phyloP scores from a whole-genome alignment of 2,329 filamentous ascomycete species.

The Penicillium polonicum region DNA sequence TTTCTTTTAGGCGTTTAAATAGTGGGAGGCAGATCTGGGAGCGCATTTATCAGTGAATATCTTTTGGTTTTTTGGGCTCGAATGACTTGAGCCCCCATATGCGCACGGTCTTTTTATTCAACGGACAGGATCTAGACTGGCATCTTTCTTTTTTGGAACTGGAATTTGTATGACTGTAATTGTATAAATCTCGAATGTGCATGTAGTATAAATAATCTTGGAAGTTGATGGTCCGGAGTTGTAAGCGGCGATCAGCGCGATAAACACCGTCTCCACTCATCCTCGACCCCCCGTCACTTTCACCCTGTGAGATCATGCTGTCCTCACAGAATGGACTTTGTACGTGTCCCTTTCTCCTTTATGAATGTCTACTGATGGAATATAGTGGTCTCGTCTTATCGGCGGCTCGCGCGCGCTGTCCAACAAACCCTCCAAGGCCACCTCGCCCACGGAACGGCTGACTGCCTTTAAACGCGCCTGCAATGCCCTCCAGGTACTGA shows the following conservation, averaged over 20 bases:
- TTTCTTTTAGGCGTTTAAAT: constrained; percentile 11
- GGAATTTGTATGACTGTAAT: background rate
- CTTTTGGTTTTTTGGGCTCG: constrained; percentile 16
- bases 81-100: background rate
- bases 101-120: background rate
- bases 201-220: background rate
- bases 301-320: constrained; percentile 34
- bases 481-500: constrained; percentile 55
- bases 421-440: constrained; percentile 53
- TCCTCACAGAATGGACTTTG: constrained; percentile 44
- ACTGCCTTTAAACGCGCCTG: constrained; percentile 61
- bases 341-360: constrained; percentile 29
- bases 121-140: background rate
- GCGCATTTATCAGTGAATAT: constrained; percentile 30
- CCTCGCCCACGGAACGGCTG: constrained; percentile 60
- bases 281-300: constrained; percentile 17
- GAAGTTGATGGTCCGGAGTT: too few species aligned
- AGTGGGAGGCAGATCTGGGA: constrained; percentile 17
- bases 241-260: constrained; percentile 16
- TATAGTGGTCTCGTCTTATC: constrained; percentile 61
- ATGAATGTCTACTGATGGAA: constrained; percentile 5
- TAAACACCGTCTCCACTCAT: constrained; percentile 24
- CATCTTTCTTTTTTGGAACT: background rate
- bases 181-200: background rate
- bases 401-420: constrained; percentile 52